Evolutionary conservation across 2,329 filamentous ascomycete species (phyloP), one percentile per base, ranked within the genome.

Genomic region (Chaetomiaceae sp.): DNA sequence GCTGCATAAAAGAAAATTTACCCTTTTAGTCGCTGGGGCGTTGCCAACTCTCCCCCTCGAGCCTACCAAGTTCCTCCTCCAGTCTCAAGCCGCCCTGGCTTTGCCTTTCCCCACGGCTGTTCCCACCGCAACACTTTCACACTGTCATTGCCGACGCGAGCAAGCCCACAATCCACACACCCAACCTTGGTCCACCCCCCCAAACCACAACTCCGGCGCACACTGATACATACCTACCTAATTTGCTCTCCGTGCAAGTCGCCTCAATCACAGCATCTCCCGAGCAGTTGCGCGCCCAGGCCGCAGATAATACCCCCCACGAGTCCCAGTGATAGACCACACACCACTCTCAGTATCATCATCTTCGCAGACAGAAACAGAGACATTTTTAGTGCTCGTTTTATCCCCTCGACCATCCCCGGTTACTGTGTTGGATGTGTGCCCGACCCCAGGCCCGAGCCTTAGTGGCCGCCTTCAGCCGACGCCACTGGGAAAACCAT

Each of bases 1-100:
- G 53, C 11, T 30, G 43, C 57, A 51, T 53, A 51, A 61, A 58
- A 58, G 58, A 62, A 61, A 58, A 57, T 56, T 54, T 47, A 5
- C 56, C 49, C 45, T 58, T 61, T 60, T 50, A 20, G 50, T 44
- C 53, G 38, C 46, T 52, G 44, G 58, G 54, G 41, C 53, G 43
- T 49, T 59, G 58, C 58, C 60, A 59, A 61, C 58, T 61, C 55
- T 51, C 42, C 33, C n/a, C 42, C 40, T 44, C 40, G 25, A 23
- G 16, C 46, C 45, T 43, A 27, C 40, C 51, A 48, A 38, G 43
- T 49, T 40, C 21, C 46, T 40, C 38, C 16, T 32, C 30, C 10
- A 14, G 5, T 9, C 25, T 27, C 25, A 5, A 25, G 29, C 45
- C 16, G 21, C 27, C 5, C 5, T 20, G 6, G 7, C 34, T 20